Conservation (phyloP, 352 stramenopile species). For the Pythium brachiatum region DNA sequence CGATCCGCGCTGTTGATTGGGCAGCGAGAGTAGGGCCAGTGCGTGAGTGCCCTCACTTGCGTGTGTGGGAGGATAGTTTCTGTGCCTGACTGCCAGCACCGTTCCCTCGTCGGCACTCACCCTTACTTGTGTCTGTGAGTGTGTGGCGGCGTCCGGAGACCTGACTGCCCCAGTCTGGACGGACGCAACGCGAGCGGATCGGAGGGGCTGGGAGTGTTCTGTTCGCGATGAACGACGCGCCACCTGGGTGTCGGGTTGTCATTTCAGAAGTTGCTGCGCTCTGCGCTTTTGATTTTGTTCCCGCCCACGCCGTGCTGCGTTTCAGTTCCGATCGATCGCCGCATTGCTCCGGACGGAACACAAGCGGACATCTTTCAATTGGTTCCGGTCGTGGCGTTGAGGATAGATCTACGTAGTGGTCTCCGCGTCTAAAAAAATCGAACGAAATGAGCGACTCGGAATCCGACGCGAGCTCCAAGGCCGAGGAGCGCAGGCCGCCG, state of each 20-base stretch:
- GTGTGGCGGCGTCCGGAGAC: not conserved
- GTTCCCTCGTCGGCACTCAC: constrained; percentile 16
- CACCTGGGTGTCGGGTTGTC: constrained; percentile 26
- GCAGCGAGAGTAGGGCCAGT: constrained; percentile 12
- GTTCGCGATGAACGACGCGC: constrained; percentile 17
- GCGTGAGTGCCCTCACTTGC: constrained; percentile 14
- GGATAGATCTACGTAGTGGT: constrained; percentile 1
- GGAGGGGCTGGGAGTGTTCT: constrained; percentile 10
- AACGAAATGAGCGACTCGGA: constrained; percentile 20
- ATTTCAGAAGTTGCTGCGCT: constrained; percentile 25
- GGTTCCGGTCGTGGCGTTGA: constrained; percentile 19
- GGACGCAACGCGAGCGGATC: constrained; percentile 2
- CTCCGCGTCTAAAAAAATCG: constrained; percentile 1
- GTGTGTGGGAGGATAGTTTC: constrained; percentile 1
- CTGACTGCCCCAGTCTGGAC: not conserved
- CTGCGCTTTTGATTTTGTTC: constrained; percentile 1
- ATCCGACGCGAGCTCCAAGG: constrained; percentile 17
- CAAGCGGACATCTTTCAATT: constrained; percentile 4
- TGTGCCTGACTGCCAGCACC: constrained; percentile 7
- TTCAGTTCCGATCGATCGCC: constrained; percentile 10
- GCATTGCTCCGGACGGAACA: constrained; percentile 9
- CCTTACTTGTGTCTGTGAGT: not conserved
- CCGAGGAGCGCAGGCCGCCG: constrained; percentile 17
- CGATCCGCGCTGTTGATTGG: constrained; percentile 12
- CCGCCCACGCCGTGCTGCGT: not conserved